phyloP scores from a whole-genome alignment of 2,329 filamentous ascomycete genomes.

The Arthrinium puccinioides region DNA sequence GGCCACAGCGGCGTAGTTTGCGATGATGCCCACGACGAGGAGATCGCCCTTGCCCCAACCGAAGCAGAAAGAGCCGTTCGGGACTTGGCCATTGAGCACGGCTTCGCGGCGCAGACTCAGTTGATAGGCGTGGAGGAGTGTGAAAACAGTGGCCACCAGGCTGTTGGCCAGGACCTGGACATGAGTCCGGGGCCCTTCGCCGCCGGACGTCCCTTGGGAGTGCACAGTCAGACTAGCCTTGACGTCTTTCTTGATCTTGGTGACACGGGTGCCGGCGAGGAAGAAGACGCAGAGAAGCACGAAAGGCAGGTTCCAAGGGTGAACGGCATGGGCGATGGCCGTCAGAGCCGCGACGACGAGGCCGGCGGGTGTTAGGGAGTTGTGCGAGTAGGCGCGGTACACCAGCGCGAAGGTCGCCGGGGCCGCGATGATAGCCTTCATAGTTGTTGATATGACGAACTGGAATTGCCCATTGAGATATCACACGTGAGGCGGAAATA shows the following conservation, averaged over 20 bases:
- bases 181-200: conserved; percentile 77
- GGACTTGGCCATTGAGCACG: conserved; percentile 22
- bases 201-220: conserved; percentile 63
- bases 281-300: conserved; percentile 79
- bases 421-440: conserved; percentile 51
- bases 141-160: conserved; percentile 61
- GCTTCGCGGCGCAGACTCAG: conserved; percentile 39
- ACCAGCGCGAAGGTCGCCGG: conserved; percentile 54
- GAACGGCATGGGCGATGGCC: conserved; percentile 74
- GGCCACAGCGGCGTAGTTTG: conserved; percentile 85
- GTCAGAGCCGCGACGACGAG: conserved; percentile 66
- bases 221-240: conserved; percentile 78
- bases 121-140: conserved; percentile 53
- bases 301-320: conserved; percentile 93
- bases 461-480: too few species aligned
- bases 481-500: too few species aligned
- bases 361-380: conserved; percentile 72
- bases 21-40: conserved; percentile 58
- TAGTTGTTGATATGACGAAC: too few species aligned
- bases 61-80: conserved; percentile 42
- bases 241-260: conserved; percentile 81
- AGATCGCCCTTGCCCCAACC: conserved; percentile 52
- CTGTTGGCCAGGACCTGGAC: conserved; percentile 90
- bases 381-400: conserved; percentile 61
- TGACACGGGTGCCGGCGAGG: conserved; percentile 73